phyloP scores from a whole-genome alignment of 495 filamentous ascomycete genomes.

The Poronia punctata region DNA sequence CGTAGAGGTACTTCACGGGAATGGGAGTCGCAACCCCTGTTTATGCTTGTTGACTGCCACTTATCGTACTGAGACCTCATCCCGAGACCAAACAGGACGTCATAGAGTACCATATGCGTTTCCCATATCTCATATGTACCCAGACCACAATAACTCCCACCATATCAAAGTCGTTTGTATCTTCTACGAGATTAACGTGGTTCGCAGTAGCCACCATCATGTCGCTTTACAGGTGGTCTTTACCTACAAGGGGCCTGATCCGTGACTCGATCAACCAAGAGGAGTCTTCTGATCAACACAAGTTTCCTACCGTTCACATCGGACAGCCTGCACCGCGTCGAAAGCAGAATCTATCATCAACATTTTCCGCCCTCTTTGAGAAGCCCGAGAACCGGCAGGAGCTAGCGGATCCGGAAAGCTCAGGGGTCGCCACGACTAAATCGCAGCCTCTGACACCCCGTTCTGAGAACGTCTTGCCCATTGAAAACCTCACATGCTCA shows the following conservation, averaged over 20 bases:
- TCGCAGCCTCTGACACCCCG: background rate
- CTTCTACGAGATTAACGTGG: too few relatives aligned
- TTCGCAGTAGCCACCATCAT: too few relatives aligned
- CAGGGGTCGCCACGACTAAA: background rate
- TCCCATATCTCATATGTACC: background rate
- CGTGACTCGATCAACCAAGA: constrained; percentile 15
- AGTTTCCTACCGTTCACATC: constrained; percentile 17
- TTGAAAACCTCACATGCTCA: background rate
- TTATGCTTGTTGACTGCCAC: too few relatives aligned
- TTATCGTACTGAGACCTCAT: too few relatives aligned
- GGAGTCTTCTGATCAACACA: constrained; percentile 6
- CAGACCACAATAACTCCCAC: background rate
- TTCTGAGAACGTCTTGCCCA: constrained; percentile 3
- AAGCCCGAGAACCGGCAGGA: constrained; percentile 12
- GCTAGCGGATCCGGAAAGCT: background rate
- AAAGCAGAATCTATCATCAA: constrained; percentile 16
- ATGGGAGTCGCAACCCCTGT: too few relatives aligned
- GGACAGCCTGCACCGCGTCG: constrained; percentile 8
- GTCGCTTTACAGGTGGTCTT: constrained; percentile 23
- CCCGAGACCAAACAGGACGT: too few relatives aligned
- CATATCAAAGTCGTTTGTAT: background rate
- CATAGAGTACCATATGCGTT: too few relatives aligned
- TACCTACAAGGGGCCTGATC: constrained; percentile 17
- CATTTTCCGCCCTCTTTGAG: constrained; percentile 20
- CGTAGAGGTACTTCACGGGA: too few relatives aligned